phyloP scores from a whole-genome alignment of 441 rosid species.

The Codiaeum variegatum region DNA sequence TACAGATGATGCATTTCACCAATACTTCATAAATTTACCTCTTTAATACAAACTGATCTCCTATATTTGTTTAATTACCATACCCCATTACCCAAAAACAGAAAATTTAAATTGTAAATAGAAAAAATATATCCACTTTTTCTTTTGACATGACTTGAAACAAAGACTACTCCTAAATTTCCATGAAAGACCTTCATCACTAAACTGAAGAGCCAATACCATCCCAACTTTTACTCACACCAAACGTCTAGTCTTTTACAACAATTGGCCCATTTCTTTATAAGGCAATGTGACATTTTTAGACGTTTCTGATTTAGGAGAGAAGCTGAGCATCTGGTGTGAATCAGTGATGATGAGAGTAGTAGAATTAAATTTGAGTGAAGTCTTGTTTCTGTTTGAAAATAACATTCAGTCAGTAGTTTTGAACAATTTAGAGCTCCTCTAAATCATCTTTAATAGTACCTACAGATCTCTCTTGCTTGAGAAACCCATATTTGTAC shows the following conservation, averaged over 20 bases:
- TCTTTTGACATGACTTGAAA: slow-evolving; percentile 38
- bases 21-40: slow-evolving; percentile 16
- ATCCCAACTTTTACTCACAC: slow-evolving; percentile 12
- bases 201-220: slow-evolving; percentile 17
- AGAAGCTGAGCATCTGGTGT: slow-evolving; percentile 66
- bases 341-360: slow-evolving; percentile 35
- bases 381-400: slow-evolving; percentile 31
- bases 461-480: slow-evolving; percentile 42
- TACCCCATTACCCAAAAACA: slow-evolving; percentile 21
- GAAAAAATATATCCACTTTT: slow-evolving; percentile 10
- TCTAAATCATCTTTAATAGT: slow-evolving; percentile 47
- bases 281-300: slow-evolving; percentile 35
- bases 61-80: slow-evolving; percentile 23
- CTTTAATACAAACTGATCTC: slow-evolving; percentile 15
- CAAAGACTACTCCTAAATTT: slow-evolving; percentile 17
- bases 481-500: slow-evolving; percentile 61
- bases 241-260: background rate
- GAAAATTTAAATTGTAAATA: slow-evolving; percentile 12
- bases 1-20: background rate
- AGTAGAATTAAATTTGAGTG: slow-evolving; percentile 41
- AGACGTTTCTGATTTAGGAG: slow-evolving; percentile 54
- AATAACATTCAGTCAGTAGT: slow-evolving; percentile 42
- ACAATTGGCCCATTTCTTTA: background rate
- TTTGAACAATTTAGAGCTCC: slow-evolving; percentile 50
- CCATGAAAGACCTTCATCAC: slow-evolving; percentile 33